phyloP scores from a whole-genome alignment of 192 early-diverging fungal species.

The Backusella sp. region DNA sequence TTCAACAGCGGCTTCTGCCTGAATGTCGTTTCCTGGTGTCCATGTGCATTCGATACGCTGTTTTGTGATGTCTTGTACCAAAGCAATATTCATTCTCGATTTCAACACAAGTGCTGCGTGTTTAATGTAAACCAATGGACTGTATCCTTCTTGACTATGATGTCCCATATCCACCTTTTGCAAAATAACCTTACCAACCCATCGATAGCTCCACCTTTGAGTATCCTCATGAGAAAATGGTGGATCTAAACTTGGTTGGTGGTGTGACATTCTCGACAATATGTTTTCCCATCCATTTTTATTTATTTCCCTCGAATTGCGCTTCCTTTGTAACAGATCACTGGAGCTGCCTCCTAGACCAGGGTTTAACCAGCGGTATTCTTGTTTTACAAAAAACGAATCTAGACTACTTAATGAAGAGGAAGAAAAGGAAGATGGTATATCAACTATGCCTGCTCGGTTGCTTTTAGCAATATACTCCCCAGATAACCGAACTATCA shows the following conservation, averaged over 20 bases:
- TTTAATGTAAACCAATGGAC: not conserved
- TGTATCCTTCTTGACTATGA: not conserved
- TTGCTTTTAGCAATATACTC: not conserved
- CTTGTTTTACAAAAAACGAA: not conserved
- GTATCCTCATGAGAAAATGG: not conserved
- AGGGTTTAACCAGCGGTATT: conserved; percentile 1
- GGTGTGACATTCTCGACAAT: not conserved
- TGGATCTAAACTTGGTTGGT: not conserved
- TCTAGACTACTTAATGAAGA: not conserved
- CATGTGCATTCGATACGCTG: not conserved
- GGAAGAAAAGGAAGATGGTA: not conserved
- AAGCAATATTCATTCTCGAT: not conserved
- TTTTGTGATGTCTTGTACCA: not conserved
- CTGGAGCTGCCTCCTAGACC: not conserved
- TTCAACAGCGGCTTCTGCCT: not conserved
- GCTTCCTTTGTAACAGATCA: not conserved
- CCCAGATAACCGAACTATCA: not conserved
- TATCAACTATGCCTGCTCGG: not conserved
- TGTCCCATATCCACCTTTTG: not conserved
- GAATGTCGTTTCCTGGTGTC: not conserved
- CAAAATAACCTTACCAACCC: not conserved
- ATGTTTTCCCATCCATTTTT: not conserved
- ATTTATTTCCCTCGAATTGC: not conserved
- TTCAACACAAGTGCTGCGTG: not conserved
- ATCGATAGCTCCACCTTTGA: not conserved